A percentile compares a stretch with the other conserved stretches of the same genome.
Conservation (phyloP, 257 asterid species). For the Sherardia arvensis region DNA sequence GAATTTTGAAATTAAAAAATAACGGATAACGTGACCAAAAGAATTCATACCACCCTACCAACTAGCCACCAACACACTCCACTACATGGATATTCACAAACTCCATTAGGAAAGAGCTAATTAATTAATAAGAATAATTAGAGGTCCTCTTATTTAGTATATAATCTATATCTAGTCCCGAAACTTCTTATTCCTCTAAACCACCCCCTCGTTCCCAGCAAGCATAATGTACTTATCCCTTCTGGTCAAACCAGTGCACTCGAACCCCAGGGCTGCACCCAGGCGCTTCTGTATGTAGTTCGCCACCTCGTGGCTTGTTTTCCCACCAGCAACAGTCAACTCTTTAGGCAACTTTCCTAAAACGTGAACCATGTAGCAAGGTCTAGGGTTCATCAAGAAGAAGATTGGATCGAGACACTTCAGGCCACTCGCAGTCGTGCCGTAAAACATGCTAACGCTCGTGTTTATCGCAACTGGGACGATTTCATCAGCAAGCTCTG, state of each 20-base stretch:
- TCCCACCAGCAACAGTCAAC: conserved; percentile 69
- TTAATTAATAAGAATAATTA: no score
- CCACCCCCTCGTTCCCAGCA: conserved; percentile 88
- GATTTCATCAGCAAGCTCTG: conserved; percentile 67
- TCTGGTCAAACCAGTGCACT: conserved; percentile 70
- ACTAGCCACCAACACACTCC: not conserved
- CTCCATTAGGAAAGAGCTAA: no score
- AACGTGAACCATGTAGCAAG: conserved; percentile 33
- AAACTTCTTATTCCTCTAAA: not conserved
- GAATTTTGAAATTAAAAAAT: not conserved
- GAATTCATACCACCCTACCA: not conserved
- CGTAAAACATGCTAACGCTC: conserved; percentile 68
- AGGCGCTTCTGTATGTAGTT: conserved; percentile 61
- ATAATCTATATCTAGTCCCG: not conserved
- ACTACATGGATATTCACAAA: not conserved
- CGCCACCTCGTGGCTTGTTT: conserved; percentile 69
- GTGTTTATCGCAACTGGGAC: conserved; percentile 89
- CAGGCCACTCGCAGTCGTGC: conserved; percentile 85
- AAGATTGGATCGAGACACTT: conserved; percentile 86
- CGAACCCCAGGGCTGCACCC: conserved; percentile 72
- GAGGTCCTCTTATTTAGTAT: not conserved
- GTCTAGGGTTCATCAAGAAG: conserved; percentile 79
- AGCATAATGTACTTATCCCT: conserved; percentile 90
- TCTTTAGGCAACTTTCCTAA: conserved; percentile 54
- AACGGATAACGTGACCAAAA: not conserved